Evolutionary conservation across 2,329 filamentous ascomycete genomes (phyloP), one percentile per base, ranked within the genome.

Genomic region (Trichoderma sp.): DNA sequence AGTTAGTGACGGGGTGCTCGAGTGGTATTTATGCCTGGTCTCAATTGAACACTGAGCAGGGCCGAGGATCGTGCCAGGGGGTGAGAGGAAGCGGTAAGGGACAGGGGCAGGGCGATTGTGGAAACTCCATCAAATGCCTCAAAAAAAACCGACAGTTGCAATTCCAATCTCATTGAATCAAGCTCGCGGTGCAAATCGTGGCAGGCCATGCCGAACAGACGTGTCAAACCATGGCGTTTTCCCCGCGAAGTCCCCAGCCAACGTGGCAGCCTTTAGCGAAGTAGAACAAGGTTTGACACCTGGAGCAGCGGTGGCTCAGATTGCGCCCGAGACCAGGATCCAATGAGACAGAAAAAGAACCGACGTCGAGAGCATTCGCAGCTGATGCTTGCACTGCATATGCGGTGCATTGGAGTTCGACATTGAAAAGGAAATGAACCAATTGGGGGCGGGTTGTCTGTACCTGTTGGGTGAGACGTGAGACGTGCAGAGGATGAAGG

Each of bases 381-480:
- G 21, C 47, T 65, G n/a, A 27, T 33, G 33, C 16, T 13, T 66
- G 16, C 6, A 24, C 37, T 33, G 40, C 7, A 35, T 14, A 31
- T 59, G 63, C 21, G 37, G 31, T 67, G 56, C 27, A 13, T 47
- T 52, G 13, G 13, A 19, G n/a, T n/a, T 33, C 27, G 40, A 43
- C 47, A 24, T 24, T 24, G 40, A 19, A 37, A 21, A 33, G n/a
- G 57, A 59, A 49, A 40, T 55, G 63, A 58, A n/a, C 40, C 40
- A 43, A 52, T 52, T 67, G 63, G 63, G 55, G 52, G 55, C 55
- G 35, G 21, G 49, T 47, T 43, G 40, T 43, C n/a, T 49, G 47
- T 68, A 68, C 66, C 66, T 68, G 49, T 68, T 68, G 47, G 49
- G 66, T 62, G 60, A 56, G 43, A 55, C 68, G 68, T 69, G 55